Percentiles rank a stretch among this genome's conserved stretches.
Conservation (phyloP, 176 grass and related monocot species). For the Neostapfia colusana region DNA sequence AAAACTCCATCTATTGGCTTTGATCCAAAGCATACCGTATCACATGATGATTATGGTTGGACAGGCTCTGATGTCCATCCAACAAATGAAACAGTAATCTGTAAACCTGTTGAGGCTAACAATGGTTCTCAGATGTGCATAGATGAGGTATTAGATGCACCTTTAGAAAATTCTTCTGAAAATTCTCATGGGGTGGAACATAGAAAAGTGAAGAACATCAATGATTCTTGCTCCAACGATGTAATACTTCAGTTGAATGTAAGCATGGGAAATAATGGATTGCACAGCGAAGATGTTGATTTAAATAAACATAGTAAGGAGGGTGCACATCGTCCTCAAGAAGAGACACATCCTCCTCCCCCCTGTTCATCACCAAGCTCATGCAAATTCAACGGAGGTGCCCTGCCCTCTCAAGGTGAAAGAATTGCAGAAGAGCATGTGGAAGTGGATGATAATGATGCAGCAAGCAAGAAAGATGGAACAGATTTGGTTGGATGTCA, state of each 20-base stretch:
- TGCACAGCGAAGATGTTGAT: slow-evolving; percentile 16
- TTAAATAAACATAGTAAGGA: slow-evolving; percentile 43
- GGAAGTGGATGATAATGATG: slow-evolving; percentile 37
- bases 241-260: slow-evolving; percentile 39
- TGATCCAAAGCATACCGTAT: slow-evolving; percentile 40
- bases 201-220: slow-evolving; percentile 17
- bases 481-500: slow-evolving; percentile 5
- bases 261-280: slow-evolving; percentile 33
- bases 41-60: slow-evolving; percentile 51
- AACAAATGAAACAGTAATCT: slow-evolving; percentile 26
- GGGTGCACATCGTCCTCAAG: slow-evolving; percentile 30
- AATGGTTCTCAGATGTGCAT: slow-evolving; percentile 31
- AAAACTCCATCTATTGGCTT: slow-evolving; percentile 48
- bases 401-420: slow-evolving; percentile 31
- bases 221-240: slow-evolving; percentile 35
- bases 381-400: slow-evolving; percentile 44
- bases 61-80: slow-evolving; percentile 34
- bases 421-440: slow-evolving; percentile 30
- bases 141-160: slow-evolving; percentile 42
- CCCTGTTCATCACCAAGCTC: slow-evolving; percentile 23
- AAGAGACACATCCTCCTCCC: slow-evolving; percentile 30
- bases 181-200: slow-evolving; percentile 29
- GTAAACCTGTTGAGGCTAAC: slow-evolving; percentile 31
- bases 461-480: slow-evolving; percentile 20
- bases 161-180: slow-evolving; percentile 32